Percentiles rank a stretch among this genome's conserved stretches.
These are phyloP conservation scores for Penicillium samsonianum DNA, from an alignment of 495 filamentous ascomycete genomes.

Conservation along the genomic window DNA sequence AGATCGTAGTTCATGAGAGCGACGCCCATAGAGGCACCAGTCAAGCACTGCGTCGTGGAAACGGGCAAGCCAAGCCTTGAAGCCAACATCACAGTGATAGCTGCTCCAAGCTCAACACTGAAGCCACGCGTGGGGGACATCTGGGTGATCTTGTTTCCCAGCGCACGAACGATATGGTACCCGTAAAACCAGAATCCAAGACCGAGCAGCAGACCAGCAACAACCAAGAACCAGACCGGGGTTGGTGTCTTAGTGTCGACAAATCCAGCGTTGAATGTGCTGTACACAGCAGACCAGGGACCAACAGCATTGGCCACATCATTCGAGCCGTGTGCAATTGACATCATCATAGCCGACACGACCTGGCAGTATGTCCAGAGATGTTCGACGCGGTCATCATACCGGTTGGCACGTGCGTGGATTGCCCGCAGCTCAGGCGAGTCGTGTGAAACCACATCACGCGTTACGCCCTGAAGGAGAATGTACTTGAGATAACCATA, in stretches of 20 bases:
- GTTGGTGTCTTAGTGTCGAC: slow-evolving; percentile 52
- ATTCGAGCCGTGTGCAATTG: slow-evolving; percentile 75
- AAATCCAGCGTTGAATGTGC: slow-evolving; percentile 50
- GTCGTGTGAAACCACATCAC: slow-evolving; percentile 56
- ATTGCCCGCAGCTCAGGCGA: slow-evolving; percentile 52
- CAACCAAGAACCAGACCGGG: slow-evolving; percentile 65
- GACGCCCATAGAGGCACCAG: slow-evolving; percentile 39
- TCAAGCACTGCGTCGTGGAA: slow-evolving; percentile 44
- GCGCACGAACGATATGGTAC: slow-evolving; percentile 68
- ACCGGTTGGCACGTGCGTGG: slow-evolving; percentile 62
- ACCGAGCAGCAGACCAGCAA: slow-evolving; percentile 57
- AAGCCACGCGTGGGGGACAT: slow-evolving; percentile 69
- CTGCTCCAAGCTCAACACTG: slow-evolving; percentile 68
- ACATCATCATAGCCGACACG: slow-evolving; percentile 65
- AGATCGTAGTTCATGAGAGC: slow-evolving; percentile 46
- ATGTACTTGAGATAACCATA: slow-evolving; percentile 46
- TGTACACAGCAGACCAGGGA: slow-evolving; percentile 64
- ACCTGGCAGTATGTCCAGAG: slow-evolving; percentile 71
- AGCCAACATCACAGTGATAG: slow-evolving; percentile 68
- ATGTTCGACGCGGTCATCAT: slow-evolving; percentile 71
- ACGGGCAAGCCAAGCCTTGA: slow-evolving; percentile 53
- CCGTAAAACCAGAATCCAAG: slow-evolving; percentile 71
- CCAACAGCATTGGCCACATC: slow-evolving; percentile 73
- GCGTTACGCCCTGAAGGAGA: slow-evolving; percentile 60
- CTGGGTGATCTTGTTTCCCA: slow-evolving; percentile 70